Evolutionary conservation across 495 filamentous ascomycete species (phyloP).

Genomic region (Collariella sp.): DNA sequence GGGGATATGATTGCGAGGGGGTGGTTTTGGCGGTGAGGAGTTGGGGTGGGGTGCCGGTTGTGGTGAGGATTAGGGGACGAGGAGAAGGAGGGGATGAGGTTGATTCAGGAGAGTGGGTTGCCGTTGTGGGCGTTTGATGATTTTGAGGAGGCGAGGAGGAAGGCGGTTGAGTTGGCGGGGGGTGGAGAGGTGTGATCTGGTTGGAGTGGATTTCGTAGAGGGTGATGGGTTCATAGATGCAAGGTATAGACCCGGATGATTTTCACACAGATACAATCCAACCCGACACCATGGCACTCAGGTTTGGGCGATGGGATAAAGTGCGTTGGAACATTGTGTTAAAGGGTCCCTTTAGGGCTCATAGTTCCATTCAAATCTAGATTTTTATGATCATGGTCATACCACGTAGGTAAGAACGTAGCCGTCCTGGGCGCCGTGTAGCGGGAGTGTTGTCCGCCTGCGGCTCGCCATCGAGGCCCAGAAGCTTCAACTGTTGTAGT

Average conservation of each 20-base stretch:
- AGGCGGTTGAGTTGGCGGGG: slow-evolving; percentile 57
- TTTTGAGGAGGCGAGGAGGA: slow-evolving; percentile 69
- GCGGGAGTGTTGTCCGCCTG: slow-evolving; percentile 17
- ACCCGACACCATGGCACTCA: too few species aligned
- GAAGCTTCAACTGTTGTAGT: slow-evolving; percentile 30
- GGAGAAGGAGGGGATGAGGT: slow-evolving; percentile 67
- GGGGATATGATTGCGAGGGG: slow-evolving; percentile 86
- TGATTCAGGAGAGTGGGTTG: slow-evolving; percentile 69
- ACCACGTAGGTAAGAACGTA: slow-evolving; percentile 16
- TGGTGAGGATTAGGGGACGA: slow-evolving; percentile 81
- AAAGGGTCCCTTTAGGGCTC: too few species aligned
- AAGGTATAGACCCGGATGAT: neutral
- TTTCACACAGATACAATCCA: neutral
- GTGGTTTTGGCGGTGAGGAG: slow-evolving; percentile 71
- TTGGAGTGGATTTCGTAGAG: neutral
- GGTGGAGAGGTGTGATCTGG: neutral
- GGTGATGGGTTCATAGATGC: too few species aligned
- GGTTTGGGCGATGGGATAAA: too few species aligned
- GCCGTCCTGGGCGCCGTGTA: neutral
- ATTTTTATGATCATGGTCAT: slow-evolving; percentile 15
- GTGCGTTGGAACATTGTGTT: too few species aligned
- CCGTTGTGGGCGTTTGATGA: slow-evolving; percentile 69
- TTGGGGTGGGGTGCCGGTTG: slow-evolving; percentile 65
- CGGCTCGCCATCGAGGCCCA: slow-evolving; percentile 23
- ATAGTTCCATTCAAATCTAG: slow-evolving; percentile 1